phyloP scores from a whole-genome alignment of 2,329 filamentous ascomycete species.

The Fusarium zealandicum region DNA sequence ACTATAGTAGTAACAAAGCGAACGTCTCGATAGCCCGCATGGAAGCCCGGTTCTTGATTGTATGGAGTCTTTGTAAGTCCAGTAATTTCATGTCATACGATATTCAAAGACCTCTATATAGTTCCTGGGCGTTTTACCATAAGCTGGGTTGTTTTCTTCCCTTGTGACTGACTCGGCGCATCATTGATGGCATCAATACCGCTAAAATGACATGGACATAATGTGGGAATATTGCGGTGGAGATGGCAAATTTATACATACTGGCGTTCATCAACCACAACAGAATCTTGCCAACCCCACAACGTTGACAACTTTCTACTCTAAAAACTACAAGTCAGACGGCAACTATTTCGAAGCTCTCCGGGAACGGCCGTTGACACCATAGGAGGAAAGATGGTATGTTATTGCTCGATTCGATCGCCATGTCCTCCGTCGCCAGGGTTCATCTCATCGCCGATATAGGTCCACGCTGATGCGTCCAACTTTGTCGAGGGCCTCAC shows the following conservation, averaged over 20 bases:
- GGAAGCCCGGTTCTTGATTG: too few species aligned
- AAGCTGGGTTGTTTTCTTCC: neutral
- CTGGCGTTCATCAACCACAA: slow-evolving; percentile 10
- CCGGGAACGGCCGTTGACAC: neutral
- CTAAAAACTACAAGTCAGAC: slow-evolving; percentile 5
- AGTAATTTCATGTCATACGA: too few species aligned
- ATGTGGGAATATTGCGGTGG: slow-evolving; percentile 29
- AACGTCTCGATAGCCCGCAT: too few species aligned
- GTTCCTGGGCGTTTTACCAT: neutral
- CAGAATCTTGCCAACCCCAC: slow-evolving; percentile 21
- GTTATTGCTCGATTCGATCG: neutral
- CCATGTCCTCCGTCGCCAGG: neutral
- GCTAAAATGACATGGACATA: slow-evolving; percentile 38
- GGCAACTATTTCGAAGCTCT: too few species aligned
- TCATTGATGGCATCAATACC: slow-evolving; percentile 30
- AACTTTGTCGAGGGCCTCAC: slow-evolving; percentile 72
- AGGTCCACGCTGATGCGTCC: slow-evolving; percentile 82
- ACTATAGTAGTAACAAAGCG: too few species aligned
- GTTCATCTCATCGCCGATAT: slow-evolving; percentile 8
- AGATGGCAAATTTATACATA: slow-evolving; percentile 16
- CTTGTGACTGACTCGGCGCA: neutral
- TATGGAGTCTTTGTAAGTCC: too few species aligned
- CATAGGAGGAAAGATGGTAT: slow-evolving; percentile 26
- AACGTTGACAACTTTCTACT: slow-evolving; percentile 2
- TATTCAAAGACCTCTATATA: neutral